phyloP scores from a whole-genome alignment of 2,329 filamentous ascomycete species.

The Aspergillus ibericus region DNA sequence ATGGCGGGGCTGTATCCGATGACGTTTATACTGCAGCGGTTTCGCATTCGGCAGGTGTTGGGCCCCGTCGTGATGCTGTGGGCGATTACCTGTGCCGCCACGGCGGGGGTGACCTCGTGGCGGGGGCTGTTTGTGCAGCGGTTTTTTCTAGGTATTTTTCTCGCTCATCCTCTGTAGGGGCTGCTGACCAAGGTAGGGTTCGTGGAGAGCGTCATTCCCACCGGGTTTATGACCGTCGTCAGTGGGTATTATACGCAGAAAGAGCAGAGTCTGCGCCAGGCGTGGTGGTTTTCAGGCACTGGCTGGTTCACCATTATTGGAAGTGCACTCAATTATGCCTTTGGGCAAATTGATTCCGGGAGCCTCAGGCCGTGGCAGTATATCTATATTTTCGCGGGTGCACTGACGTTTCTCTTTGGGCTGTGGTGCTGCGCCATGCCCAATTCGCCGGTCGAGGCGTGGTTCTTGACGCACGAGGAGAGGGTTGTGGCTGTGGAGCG shows the following conservation, averaged over 20 bases:
- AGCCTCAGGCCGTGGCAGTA: constrained; percentile 66
- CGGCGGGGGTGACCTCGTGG: constrained; percentile 64
- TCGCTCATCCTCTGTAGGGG: neutral
- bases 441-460: constrained; percentile 65
- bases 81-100: constrained; percentile 67
- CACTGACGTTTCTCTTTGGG: constrained; percentile 64
- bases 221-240: constrained; percentile 65
- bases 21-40: constrained; percentile 68
- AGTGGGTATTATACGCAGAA: constrained; percentile 63
- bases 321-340: constrained; percentile 65
- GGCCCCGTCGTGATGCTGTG: constrained; percentile 59
- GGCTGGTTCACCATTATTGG: constrained; percentile 63
- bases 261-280: constrained; percentile 65
- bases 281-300: constrained; percentile 64
- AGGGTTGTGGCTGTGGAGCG: constrained; percentile 65
- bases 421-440: constrained; percentile 65
- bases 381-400: constrained; percentile 66
- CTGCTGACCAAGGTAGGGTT: constrained; percentile 40
- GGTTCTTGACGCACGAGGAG: constrained; percentile 67
- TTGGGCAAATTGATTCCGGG: constrained; percentile 61
- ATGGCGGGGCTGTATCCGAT: constrained; percentile 72
- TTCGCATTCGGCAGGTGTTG: constrained; percentile 64
- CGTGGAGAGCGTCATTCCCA: constrained; percentile 65
- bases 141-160: constrained; percentile 54
- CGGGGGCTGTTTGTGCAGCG: constrained; percentile 66